Evolutionary conservation across 192 early-diverging fungal species (phyloP).

Genomic region (Podila epicladia): DNA sequence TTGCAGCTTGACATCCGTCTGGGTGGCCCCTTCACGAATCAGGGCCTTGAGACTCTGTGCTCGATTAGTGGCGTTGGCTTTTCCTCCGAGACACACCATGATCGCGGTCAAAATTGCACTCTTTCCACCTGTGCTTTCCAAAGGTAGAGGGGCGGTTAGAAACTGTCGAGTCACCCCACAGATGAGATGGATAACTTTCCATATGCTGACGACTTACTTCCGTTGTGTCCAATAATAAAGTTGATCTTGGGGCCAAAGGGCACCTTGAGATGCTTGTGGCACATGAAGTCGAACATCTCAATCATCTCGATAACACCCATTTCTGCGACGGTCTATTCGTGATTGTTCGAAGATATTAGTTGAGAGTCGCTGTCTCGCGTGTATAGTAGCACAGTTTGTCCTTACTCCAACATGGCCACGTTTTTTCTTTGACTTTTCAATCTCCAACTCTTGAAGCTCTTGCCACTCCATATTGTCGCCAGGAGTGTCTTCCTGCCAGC

Average conservation of each 20-base stretch:
- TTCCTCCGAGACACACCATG: slow-evolving; percentile 91
- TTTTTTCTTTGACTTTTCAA: slow-evolving; percentile 15
- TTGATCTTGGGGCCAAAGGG: slow-evolving; percentile 89
- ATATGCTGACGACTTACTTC: slow-evolving; percentile 62
- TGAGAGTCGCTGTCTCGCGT: not conserved
- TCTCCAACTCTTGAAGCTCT: slow-evolving; percentile 11
- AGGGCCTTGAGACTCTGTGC: slow-evolving; percentile 79
- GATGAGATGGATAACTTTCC: not conserved
- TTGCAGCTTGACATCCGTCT: slow-evolving; percentile 72
- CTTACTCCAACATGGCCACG: slow-evolving; percentile 29
- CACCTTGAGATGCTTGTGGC: slow-evolving; percentile 85
- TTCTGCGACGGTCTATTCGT: slow-evolving; percentile 52
- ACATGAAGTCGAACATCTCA: slow-evolving; percentile 95
- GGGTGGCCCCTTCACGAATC: slow-evolving; percentile 83
- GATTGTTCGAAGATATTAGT: too few species aligned
- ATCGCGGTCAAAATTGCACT: slow-evolving; percentile 94
- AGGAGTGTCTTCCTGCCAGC: not conserved
- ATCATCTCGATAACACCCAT: slow-evolving; percentile 85
- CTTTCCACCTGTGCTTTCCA: slow-evolving; percentile 77
- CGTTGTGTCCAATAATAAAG: slow-evolving; percentile 98
- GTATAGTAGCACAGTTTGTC: not conserved
- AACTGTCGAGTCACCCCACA: not conserved
- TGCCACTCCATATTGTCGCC: slow-evolving; percentile 12
- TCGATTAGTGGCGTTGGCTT: slow-evolving; percentile 88
- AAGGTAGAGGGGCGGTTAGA: not conserved